These are phyloP conservation scores for Ophiocordyceps robertsii DNA, from an alignment of 2,329 filamentous ascomycete genomes.

Conservation along the genomic window DNA sequence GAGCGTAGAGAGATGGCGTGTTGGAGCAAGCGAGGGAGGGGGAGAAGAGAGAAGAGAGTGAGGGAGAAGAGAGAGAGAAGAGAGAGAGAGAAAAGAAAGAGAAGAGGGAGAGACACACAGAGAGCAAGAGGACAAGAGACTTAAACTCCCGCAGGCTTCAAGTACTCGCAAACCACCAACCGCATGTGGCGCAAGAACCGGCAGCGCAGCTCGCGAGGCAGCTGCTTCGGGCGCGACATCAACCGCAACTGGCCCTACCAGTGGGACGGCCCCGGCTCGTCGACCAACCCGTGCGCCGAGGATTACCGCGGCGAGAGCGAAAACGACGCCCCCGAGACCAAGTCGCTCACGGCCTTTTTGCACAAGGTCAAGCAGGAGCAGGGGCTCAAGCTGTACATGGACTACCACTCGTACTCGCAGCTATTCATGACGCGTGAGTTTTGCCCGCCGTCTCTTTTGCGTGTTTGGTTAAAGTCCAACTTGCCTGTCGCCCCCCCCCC, in stretches of 20 bases:
- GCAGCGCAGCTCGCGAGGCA: constrained; percentile 21
- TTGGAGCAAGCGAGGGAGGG: no score
- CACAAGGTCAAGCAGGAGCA: constrained; percentile 19
- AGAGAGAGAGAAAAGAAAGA: constrained; percentile 7
- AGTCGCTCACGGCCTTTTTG: constrained; percentile 26
- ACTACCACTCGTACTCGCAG: constrained; percentile 52
- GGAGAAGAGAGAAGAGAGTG: no score
- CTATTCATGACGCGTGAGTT: constrained; percentile 46
- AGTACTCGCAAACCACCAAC: constrained; percentile 41
- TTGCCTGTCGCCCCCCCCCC: no score
- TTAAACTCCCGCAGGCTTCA: constrained; percentile 33
- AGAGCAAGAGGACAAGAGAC: no score
- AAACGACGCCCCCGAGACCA: constrained; percentile 37
- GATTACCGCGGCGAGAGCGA: constrained; percentile 29
- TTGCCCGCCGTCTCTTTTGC: constrained; percentile 12
- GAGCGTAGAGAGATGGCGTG: no score
- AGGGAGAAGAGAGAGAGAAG: no score
- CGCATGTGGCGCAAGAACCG: constrained; percentile 52
- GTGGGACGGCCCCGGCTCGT: constrained; percentile 36
- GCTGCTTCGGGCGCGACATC: constrained; percentile 39
- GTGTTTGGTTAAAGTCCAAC: no score
- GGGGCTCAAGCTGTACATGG: constrained; percentile 48
- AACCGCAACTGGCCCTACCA: constrained; percentile 48
- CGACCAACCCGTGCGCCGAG: constrained; percentile 35
- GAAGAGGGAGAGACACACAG: no score